Evolutionary conservation across 2,329 filamentous ascomycete species (phyloP).

Genomic region (Scytalidium lignicola): DNA sequence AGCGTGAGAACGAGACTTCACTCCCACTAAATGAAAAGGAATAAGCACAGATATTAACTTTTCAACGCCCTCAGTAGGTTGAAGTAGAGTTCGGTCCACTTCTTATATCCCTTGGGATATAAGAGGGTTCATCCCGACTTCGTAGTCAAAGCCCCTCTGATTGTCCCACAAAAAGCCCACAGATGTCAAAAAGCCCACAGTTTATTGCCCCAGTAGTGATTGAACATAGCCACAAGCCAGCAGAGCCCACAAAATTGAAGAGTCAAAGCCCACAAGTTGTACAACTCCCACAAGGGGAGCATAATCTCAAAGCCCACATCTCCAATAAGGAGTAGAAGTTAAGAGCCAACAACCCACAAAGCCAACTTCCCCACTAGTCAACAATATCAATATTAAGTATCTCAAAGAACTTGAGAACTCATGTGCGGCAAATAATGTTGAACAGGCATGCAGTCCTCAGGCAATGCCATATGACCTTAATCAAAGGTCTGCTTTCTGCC

Average conservation of each 20-base stretch:
- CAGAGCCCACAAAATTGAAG: slow-evolving; percentile 22
- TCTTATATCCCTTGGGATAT: slow-evolving; percentile 14
- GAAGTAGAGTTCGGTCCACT: slow-evolving; percentile 29
- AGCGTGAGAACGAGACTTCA: slow-evolving; percentile 1
- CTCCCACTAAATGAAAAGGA: background rate
- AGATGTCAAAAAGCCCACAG: slow-evolving; percentile 22
- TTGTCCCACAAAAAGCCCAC: slow-evolving; percentile 22
- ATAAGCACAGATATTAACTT: slow-evolving; percentile 11
- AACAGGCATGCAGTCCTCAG: slow-evolving; percentile 15
- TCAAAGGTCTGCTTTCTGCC: slow-evolving; percentile 46
- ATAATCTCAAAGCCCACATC: slow-evolving; percentile 31
- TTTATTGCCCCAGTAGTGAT: slow-evolving; percentile 4
- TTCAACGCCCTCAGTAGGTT: slow-evolving; percentile 22
- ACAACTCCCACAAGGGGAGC: slow-evolving; percentile 9
- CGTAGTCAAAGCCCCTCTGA: slow-evolving; percentile 27
- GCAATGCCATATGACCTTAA: slow-evolving; percentile 6
- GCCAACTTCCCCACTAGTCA: slow-evolving; percentile 28
- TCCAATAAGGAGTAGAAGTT: slow-evolving; percentile 27
- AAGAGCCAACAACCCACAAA: slow-evolving; percentile 34
- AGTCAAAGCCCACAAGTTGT: slow-evolving; percentile 25
- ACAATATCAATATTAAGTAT: slow-evolving; percentile 9
- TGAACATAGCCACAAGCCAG: slow-evolving; percentile 28
- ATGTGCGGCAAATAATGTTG: slow-evolving; percentile 22
- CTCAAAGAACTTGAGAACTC: slow-evolving; percentile 9
- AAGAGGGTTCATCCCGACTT: slow-evolving; percentile 29